Evolutionary conservation across 23 red algal species (phyloP), one percentile per base, ranked within the genome.

Genomic region (Gracilaria vermiculophylla): DNA sequence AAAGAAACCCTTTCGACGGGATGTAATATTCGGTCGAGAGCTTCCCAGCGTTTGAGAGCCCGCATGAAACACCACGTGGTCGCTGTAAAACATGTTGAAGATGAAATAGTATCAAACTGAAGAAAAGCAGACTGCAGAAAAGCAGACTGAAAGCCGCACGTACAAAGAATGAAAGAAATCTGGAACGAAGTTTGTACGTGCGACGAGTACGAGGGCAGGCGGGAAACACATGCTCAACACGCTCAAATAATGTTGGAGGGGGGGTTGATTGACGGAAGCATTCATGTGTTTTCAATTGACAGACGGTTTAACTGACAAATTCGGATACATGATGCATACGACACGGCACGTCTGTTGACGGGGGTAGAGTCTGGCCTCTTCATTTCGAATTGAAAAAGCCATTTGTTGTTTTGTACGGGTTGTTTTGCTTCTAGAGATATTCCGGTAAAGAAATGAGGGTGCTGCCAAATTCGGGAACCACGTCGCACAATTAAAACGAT

Each of bases 381-480:
- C 42, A 73, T 42, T 73, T 73, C 67, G 67, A 73, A 73, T 73
- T 73, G 67, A 73, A 73, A 45, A 48, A 8, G 67, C 67, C 24
- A 7, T n/a, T 23, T 48, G 5, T 36, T 48, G 67, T 35, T 35
- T 64, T 64, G 7, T 64, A 35, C 58, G 12, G 10, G 58, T 34
- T 24, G 5, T 3, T 64, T 34, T 15, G 29, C 29, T 64, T 2
- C 1, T 28, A 28, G 2, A 28, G 21, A 29, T 58, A 34, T 32
- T 64, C 28, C 25, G 29, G 58, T 34, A 64, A 36, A 64, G 58
- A 64, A 64, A 34, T 64, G 7, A 35, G 28, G 29, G 58, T 1
- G 29, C 58, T 24, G 24, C 24, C 55, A 8, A 64, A 34, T 64
- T 64, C 58, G 29, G 23, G 25, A 64, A 31, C 25, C 58, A 64